Evolutionary conservation across 2,329 filamentous ascomycete genomes (phyloP).

Genomic region (Microsporum audouinii): DNA sequence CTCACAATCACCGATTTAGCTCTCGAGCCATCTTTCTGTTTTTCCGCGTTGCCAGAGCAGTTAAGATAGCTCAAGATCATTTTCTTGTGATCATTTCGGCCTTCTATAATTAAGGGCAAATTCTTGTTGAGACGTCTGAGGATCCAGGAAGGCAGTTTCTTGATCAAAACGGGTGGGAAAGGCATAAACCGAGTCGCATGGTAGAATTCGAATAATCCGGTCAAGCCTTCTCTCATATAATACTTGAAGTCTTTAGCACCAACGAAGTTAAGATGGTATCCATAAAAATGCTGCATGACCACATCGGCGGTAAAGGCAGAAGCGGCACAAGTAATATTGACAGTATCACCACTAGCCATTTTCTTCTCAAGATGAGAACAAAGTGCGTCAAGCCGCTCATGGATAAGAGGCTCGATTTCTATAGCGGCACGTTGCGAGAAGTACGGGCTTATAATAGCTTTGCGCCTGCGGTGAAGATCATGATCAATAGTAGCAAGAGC

Average conservation of each 20-base stretch:
- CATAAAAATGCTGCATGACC: not conserved
- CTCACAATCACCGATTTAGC: not conserved
- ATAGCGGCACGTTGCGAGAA: conserved; percentile 15
- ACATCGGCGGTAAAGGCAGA: not conserved
- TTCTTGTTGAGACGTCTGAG: too few species aligned
- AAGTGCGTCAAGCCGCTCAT: conserved; percentile 11
- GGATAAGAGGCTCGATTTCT: conserved; percentile 14
- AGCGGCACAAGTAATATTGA: not conserved
- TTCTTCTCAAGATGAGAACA: not conserved
- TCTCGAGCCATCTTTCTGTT: too few species aligned
- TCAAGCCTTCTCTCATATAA: not conserved
- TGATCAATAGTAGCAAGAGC: conserved; percentile 20
- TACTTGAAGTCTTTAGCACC: not conserved
- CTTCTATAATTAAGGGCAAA: too few species aligned
- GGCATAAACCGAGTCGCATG: not conserved
- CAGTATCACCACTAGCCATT: not conserved
- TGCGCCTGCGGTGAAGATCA: conserved; percentile 17
- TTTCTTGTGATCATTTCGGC: not conserved
- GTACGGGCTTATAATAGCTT: conserved; percentile 17
- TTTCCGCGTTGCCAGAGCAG: too few species aligned
- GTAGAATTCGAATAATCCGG: not conserved
- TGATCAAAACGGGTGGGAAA: too few species aligned
- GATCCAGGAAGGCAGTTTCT: too few species aligned
- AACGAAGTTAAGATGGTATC: not conserved
- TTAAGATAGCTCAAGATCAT: conserved; percentile 13